These are phyloP conservation scores for Fusarium algeriense DNA, from an alignment of 2,329 filamentous ascomycete species.

Conservation along the genomic window DNA sequence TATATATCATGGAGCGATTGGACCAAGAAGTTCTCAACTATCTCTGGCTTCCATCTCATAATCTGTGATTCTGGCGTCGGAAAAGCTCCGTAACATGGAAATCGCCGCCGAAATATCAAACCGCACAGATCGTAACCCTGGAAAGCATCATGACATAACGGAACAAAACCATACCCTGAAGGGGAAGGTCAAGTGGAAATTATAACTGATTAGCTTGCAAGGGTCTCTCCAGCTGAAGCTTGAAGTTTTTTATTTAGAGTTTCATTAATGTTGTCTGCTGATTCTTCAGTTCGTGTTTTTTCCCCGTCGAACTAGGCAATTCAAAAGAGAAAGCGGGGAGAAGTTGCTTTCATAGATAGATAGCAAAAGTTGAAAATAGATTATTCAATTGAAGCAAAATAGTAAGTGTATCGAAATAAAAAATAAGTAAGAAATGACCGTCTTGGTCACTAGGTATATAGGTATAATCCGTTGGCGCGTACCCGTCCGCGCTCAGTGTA, in stretches of 20 bases:
- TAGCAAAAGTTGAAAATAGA: background rate
- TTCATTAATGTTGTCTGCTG: slow-evolving; percentile 3
- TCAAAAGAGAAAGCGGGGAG: background rate
- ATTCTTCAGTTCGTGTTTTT: background rate
- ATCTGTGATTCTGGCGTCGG: background rate
- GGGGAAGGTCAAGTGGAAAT: slow-evolving; percentile 10
- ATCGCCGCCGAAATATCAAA: slow-evolving; percentile 15
- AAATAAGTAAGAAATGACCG: slow-evolving; percentile 28
- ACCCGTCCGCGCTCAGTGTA: slow-evolving; percentile 25
- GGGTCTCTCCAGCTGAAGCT: slow-evolving; percentile 18
- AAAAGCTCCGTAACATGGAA: slow-evolving; percentile 6
- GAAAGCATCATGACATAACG: slow-evolving; percentile 14
- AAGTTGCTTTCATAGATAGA: background rate
- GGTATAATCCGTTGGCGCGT: slow-evolving; percentile 42
- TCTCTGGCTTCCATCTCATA: background rate
- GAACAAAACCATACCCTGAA: slow-evolving; percentile 7
- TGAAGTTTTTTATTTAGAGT: slow-evolving; percentile 1
- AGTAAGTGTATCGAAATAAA: background rate
- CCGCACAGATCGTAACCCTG: slow-evolving; percentile 14
- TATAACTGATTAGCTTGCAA: background rate
- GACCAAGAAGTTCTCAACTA: background rate
- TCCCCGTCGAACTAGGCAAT: background rate
- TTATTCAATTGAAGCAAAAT: slow-evolving; percentile 9
- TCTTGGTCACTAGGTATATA: slow-evolving; percentile 46
- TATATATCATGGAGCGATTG: background rate